phyloP scores from a whole-genome alignment of 139 green algal species.

The Desmodesmus armatus region DNA sequence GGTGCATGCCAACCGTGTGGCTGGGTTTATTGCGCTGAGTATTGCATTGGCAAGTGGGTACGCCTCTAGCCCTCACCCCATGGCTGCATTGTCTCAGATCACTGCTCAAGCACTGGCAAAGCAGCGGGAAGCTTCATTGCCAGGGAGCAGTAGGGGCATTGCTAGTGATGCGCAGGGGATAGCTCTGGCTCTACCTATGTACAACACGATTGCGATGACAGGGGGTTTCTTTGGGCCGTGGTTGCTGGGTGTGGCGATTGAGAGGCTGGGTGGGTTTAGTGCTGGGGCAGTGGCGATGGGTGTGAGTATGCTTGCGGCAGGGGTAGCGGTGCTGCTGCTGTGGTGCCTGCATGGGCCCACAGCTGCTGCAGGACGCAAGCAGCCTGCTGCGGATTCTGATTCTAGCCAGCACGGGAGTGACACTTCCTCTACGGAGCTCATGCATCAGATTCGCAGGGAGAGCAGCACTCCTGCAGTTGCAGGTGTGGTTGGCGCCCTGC shows the following conservation, averaged over 20 bases:
- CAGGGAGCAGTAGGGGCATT: too few species aligned
- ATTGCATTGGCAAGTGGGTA: background rate
- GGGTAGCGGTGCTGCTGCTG: background rate
- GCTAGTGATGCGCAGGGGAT: background rate
- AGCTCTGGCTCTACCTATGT: conserved; percentile 16
- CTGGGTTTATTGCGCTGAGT: background rate
- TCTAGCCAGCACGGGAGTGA: background rate
- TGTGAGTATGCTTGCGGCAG: background rate
- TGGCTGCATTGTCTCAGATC: background rate
- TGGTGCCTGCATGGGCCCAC: too few species aligned
- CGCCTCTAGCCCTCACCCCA: background rate
- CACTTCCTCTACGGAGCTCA: background rate
- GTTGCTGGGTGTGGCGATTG: background rate
- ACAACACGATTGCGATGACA: conserved; percentile 22
- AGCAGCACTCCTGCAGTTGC: too few species aligned
- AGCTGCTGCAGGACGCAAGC: too few species aligned
- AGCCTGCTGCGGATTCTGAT: background rate
- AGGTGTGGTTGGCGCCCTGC: too few species aligned
- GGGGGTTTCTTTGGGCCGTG: conserved; percentile 33
- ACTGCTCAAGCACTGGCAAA: too few species aligned
- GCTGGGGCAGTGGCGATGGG: background rate
- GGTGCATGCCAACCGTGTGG: background rate
- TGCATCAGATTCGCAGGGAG: background rate
- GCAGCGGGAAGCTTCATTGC: too few species aligned
- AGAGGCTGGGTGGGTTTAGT: conserved; percentile 1